Evolutionary conservation across 441 rosid species (phyloP), one percentile per base, ranked within the genome.

Genomic region (Syzygium syzygioides): DNA sequence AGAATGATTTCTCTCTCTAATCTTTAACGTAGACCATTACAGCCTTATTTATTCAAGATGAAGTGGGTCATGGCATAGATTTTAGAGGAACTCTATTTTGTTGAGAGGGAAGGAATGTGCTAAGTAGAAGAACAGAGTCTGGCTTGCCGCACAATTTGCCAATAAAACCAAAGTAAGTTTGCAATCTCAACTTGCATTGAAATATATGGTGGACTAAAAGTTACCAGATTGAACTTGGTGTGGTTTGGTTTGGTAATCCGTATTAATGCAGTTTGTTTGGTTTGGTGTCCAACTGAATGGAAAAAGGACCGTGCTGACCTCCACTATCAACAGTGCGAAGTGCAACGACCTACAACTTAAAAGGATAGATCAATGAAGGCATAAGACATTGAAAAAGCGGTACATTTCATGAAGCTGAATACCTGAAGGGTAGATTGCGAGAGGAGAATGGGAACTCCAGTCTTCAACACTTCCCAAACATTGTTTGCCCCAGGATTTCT

Each of bases 371-470:
- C 55, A 62, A 88, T 55, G 28, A 79, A 86, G 79, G 64, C 15
- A 32, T 53, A 71, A 45, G 50, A 71, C 19, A 66, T 52, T 28
- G 59, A 34, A 45, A 79, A 86, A 55, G 79, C 71, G 50, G 52
- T 50, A 14, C 88, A 34, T 88, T 50, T 80, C 53, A 55, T 85
- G 79, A 85, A 59, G 79, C 89, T 55, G 85, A 83, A 90, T 94
- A 96, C 99, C 99, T 96, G 96, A 85, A 98, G 98, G 86, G 93
- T 93, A 85, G 99, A 95, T 68, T 91, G 93, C n/a, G 99, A 98
- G 79, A 96, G 92, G 55, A 96, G 96, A 92, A 98, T 95, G 91
- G 99, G 95, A 90, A 96, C 88, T 48, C 98, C 94, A 85, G 96
- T 95, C 93, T 94, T 96, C 55, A 96, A 88, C 91, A 92, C 94